Conservation (phyloP, 345 rosid species). For the Eucalyptus erythrocorys region DNA sequence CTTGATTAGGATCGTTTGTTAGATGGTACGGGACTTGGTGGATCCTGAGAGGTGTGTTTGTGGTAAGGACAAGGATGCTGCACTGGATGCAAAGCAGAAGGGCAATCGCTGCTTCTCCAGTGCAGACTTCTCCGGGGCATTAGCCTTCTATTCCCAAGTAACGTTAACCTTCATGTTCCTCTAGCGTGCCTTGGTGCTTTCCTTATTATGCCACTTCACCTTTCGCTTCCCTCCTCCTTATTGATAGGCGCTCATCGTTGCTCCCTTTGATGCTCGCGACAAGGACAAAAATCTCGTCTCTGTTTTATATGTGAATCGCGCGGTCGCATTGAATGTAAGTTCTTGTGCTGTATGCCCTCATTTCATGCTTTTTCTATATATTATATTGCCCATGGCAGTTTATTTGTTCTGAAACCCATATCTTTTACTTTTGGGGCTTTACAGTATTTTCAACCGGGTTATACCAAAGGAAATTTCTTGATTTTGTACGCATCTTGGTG, state of each 20-base stretch:
- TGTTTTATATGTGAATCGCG: slow-evolving; percentile 58
- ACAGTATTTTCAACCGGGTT: neutral
- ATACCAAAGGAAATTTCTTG: neutral
- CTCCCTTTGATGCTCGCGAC: slow-evolving; percentile 49
- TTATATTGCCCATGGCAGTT: neutral
- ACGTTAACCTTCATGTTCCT: neutral
- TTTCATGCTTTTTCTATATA: neutral
- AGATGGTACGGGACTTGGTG: slow-evolving; percentile 36
- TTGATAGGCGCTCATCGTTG: slow-evolving; percentile 54
- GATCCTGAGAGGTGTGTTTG: slow-evolving; percentile 36
- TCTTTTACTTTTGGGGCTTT: neutral
- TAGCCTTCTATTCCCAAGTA: slow-evolving; percentile 34
- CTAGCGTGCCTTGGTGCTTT: neutral
- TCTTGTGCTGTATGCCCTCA: neutral
- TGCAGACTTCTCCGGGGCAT: slow-evolving; percentile 30
- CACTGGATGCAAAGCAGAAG: slow-evolving; percentile 48
- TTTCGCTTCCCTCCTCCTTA: neutral
- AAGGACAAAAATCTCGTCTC: slow-evolving; percentile 58
- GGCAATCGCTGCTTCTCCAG: slow-evolving; percentile 42
- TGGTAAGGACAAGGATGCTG: slow-evolving; percentile 39
- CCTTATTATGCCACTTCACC: neutral
- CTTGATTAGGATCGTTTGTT: neutral
- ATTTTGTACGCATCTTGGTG: neutral
- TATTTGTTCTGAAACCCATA: neutral
- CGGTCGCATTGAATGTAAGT: slow-evolving; percentile 30